A percentile compares a stretch with the other conserved stretches of the same genome.
Evolutionary conservation across 202 grass and related monocot genomes (phyloP).

Genomic region (Dendrocalamus latiflorus): DNA sequence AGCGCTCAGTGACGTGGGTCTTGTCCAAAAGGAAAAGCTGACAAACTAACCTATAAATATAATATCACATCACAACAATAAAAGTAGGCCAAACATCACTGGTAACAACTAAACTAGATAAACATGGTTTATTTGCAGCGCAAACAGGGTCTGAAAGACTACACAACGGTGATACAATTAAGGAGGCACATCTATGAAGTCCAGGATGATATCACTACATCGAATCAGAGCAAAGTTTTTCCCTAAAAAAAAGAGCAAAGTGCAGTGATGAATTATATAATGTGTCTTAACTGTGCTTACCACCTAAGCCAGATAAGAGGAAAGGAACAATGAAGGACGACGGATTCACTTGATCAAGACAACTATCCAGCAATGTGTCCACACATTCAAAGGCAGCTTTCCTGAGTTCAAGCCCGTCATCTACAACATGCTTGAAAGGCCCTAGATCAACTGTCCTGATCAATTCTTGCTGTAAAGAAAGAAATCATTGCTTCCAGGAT

Average conservation of each 20-base stretch:
- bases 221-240: background rate
- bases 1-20: too few relatives aligned
- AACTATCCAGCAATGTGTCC: slow-evolving; percentile 86
- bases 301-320: slow-evolving; percentile 90
- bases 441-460: slow-evolving; percentile 97
- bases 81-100: background rate
- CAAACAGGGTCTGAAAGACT: background rate
- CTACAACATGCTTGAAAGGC: slow-evolving; percentile 96
- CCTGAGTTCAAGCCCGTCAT: slow-evolving; percentile 95
- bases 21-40: background rate
- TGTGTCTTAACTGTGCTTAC: slow-evolving; percentile 37
- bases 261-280: background rate
- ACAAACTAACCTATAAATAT: background rate
- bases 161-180: background rate
- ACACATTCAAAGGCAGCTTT: slow-evolving; percentile 99
- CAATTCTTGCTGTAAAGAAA: slow-evolving; percentile 73
- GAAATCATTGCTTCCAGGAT: slow-evolving; percentile 16
- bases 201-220: background rate
- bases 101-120: background rate
- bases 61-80: background rate
- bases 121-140: background rate
- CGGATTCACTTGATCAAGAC: slow-evolving; percentile 97
- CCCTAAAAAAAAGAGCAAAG: background rate
- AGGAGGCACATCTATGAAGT: background rate
- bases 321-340: slow-evolving; percentile 84